Conservation (phyloP, 495 filamentous ascomycete species). For the Paragyromitra xinjiangensis region DNA sequence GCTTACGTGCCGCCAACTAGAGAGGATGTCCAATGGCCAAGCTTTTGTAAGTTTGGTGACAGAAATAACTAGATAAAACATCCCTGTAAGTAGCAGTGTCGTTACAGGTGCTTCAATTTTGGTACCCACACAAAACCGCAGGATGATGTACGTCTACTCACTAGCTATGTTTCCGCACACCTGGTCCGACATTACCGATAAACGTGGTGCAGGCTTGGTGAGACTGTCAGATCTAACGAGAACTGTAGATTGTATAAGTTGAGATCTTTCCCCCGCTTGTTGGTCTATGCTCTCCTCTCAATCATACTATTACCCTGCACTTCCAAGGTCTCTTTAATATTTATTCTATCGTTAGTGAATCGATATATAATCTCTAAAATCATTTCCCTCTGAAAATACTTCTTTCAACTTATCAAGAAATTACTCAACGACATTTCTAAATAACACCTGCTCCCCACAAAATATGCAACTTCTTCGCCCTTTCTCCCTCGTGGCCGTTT, state of each 20-base stretch:
- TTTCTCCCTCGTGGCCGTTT: constrained; percentile 4
- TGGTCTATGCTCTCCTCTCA: neutral
- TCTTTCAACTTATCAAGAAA: neutral
- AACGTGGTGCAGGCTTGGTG: neutral
- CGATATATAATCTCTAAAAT: neutral
- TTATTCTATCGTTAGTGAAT: neutral
- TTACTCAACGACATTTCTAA: neutral
- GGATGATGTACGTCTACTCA: neutral
- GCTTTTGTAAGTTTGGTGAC: constrained; percentile 8
- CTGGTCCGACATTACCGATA: constrained; percentile 14
- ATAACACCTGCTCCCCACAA: neutral
- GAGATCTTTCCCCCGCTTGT: constrained; percentile 8
- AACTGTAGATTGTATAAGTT: constrained; percentile 19
- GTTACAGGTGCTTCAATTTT: constrained; percentile 3
- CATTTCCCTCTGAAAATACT: neutral
- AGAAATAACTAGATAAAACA: constrained; percentile 9
- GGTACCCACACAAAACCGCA: constrained; percentile 15
- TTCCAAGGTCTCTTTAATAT: neutral
- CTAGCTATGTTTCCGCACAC: neutral
- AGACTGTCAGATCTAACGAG: constrained; percentile 2
- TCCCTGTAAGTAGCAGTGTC: constrained; percentile 1
- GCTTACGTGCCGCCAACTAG: neutral
- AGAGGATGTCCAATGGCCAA: neutral
- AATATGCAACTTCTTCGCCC: constrained; percentile 26
- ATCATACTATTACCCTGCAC: neutral